A percentile compares a stretch with the other conserved stretches of the same genome.
phyloP scores from a whole-genome alignment of 192 early-diverging fungal genomes.

The Phlyctochytrium arcticum region DNA sequence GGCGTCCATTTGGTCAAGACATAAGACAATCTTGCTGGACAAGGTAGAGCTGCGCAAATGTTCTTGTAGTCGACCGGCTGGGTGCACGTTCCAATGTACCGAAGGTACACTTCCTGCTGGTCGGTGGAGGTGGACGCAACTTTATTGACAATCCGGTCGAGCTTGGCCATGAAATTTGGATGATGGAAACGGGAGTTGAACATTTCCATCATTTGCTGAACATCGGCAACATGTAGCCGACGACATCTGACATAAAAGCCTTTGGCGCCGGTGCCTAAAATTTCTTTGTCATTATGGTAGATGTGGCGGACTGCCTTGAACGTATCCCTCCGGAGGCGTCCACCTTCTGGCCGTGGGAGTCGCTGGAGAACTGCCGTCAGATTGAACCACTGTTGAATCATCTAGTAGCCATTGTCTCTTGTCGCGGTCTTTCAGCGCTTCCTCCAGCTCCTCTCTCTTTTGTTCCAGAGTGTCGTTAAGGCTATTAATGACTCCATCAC shows the following conservation, averaged over 20 bases:
- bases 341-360: too few relatives aligned
- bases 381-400: too few relatives aligned
- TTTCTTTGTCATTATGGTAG: too few relatives aligned
- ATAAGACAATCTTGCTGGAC: slow-evolving; percentile 11
- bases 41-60: neutral
- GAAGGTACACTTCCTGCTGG: neutral
- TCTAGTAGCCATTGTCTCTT: too few relatives aligned
- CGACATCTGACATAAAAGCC: slow-evolving; percentile 9
- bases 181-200: slow-evolving; percentile 10
- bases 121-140: neutral
- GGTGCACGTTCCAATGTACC: slow-evolving; percentile 15
- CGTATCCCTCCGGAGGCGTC: too few relatives aligned
- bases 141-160: slow-evolving; percentile 1
- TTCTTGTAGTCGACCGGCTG: neutral
- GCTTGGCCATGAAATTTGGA: slow-evolving; percentile 2
- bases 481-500: too few relatives aligned
- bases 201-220: neutral
- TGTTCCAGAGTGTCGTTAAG: too few relatives aligned
- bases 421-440: too few relatives aligned
- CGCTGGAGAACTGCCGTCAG: too few relatives aligned
- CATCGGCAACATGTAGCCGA: neutral
- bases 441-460: too few relatives aligned
- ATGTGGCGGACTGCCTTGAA: too few relatives aligned
- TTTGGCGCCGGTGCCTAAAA: too few relatives aligned
- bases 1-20: neutral